phyloP scores from a whole-genome alignment of 2,329 filamentous ascomycete species.

The Chrysoporthe puriensis region DNA sequence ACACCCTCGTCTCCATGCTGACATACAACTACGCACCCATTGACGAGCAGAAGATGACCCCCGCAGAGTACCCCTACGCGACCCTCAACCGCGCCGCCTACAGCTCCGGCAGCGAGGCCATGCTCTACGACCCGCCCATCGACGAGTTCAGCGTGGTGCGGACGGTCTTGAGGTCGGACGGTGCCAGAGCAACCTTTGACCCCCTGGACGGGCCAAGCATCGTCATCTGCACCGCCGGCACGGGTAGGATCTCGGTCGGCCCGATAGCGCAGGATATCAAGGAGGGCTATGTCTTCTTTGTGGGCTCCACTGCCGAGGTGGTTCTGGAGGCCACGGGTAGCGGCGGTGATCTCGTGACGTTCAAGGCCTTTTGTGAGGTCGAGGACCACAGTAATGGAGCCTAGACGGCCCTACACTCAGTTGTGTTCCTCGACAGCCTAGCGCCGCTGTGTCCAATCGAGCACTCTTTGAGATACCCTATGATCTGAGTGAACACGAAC shows the following conservation, averaged over 20 bases:
- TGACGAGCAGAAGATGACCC: constrained; percentile 89
- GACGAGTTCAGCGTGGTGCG: constrained; percentile 93
- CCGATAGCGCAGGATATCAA: constrained; percentile 75
- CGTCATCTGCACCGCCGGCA: constrained; percentile 84
- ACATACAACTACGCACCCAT: constrained; percentile 97
- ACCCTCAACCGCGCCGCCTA: constrained; percentile 83
- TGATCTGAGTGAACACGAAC: constrained; percentile 1
- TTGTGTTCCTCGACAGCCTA: background rate
- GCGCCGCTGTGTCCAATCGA: background rate
- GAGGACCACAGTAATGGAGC: constrained; percentile 52
- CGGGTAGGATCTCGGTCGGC: constrained; percentile 83
- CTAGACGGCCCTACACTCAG: constrained; percentile 31
- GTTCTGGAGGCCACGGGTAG: constrained; percentile 67
- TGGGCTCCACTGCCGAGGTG: constrained; percentile 84
- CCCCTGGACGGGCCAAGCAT: constrained; percentile 87
- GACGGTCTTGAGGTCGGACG: constrained; percentile 70
- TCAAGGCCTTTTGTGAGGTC: constrained; percentile 93
- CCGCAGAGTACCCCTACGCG: constrained; percentile 82
- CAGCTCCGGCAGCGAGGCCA: constrained; percentile 70
- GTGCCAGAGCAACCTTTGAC: constrained; percentile 87
- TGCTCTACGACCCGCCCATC: constrained; percentile 92
- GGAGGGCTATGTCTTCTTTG: constrained; percentile 78
- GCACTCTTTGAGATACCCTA: constrained; percentile 15
- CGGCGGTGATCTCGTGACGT: constrained; percentile 78
- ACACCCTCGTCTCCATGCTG: constrained; percentile 85